Evolutionary conservation across 257 asterid species (phyloP).

Genomic region (Nicotiana paniculata): DNA sequence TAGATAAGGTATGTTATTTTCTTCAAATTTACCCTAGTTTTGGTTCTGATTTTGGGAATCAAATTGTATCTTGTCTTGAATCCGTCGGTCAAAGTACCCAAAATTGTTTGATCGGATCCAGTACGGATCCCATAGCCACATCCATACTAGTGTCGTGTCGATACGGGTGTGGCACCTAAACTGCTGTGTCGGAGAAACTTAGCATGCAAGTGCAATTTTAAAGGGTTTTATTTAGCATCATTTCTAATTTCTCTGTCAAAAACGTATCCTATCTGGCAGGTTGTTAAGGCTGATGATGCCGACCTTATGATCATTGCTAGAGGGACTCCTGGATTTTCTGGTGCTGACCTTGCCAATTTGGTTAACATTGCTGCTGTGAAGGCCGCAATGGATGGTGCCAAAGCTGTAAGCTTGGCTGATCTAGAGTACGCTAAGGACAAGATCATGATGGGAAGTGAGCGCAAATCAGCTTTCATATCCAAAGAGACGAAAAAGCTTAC

Average conservation of each 20-base stretch:
- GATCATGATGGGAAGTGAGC: slow-evolving; percentile 93
- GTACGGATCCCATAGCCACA: too few species aligned
- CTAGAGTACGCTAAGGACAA: slow-evolving; percentile 91
- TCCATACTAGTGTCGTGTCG: too few species aligned
- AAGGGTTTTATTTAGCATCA: neutral
- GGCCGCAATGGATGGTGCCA: slow-evolving; percentile 90
- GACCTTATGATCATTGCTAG: slow-evolving; percentile 77
- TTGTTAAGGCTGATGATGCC: slow-evolving; percentile 87
- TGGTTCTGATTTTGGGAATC: too few species aligned
- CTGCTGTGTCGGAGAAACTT: too few species aligned
- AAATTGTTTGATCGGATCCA: too few species aligned
- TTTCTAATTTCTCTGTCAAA: neutral
- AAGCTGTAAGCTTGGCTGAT: slow-evolving; percentile 66
- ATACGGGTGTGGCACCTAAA: too few species aligned
- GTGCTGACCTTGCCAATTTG: slow-evolving; percentile 94
- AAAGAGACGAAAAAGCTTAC: slow-evolving; percentile 69
- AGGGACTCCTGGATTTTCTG: slow-evolving; percentile 91
- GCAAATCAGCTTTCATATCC: slow-evolving; percentile 83
- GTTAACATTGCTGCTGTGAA: slow-evolving; percentile 79
- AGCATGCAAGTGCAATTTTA: neutral
- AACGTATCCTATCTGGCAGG: slow-evolving; percentile 29
- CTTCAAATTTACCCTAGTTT: too few species aligned
- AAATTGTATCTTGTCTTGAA: too few species aligned
- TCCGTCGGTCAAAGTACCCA: too few species aligned
- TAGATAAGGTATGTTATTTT: too few species aligned